These are phyloP conservation scores for Ascocoryne sarcoides DNA, from an alignment of 2,329 filamentous ascomycete genomes.

Conservation along the genomic window DNA sequence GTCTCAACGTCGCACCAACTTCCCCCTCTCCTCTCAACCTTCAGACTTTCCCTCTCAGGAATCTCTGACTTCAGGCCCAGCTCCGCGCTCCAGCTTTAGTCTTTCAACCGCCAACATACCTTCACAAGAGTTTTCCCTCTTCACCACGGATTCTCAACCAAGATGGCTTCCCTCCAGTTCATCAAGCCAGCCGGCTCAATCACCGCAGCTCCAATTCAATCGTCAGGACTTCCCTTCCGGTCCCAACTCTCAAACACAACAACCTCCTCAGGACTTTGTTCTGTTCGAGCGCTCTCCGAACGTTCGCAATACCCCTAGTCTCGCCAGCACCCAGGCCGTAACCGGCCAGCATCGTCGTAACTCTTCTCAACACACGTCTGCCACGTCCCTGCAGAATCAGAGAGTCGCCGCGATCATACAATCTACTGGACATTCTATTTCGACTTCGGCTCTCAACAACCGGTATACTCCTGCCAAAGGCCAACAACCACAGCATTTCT, in stretches of 20 bases:
- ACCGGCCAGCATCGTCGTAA: constrained; percentile 40
- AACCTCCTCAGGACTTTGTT: constrained; percentile 59
- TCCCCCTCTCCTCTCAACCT: constrained; percentile 33
- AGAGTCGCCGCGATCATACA: constrained; percentile 51
- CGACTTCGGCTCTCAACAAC: constrained; percentile 46
- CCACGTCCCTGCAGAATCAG: constrained; percentile 44
- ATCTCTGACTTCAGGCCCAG: constrained; percentile 60
- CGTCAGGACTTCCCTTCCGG: constrained; percentile 15
- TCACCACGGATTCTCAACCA: constrained; percentile 75
- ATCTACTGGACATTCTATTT: constrained; percentile 44
- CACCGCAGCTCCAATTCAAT: constrained; percentile 41
- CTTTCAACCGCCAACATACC: constrained; percentile 49
- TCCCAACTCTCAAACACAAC: constrained; percentile 12
- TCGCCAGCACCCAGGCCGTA: constrained; percentile 29
- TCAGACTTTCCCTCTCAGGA: constrained; percentile 49
- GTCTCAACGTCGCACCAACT: constrained; percentile 46
- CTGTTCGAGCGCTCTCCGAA: constrained; percentile 35
- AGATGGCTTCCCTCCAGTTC: constrained; percentile 70
- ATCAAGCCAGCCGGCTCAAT: constrained; percentile 52
- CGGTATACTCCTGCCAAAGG: constrained; percentile 48
- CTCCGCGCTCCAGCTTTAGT: constrained; percentile 50
- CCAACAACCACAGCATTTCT: constrained; percentile 46
- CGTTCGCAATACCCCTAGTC: constrained; percentile 28
- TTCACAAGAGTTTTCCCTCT: constrained; percentile 61
- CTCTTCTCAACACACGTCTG: constrained; percentile 44